Base-by-base conservation (phyloP, 2,329 filamentous ascomycete genomes). In the Leptographium galeiforme region DNA sequence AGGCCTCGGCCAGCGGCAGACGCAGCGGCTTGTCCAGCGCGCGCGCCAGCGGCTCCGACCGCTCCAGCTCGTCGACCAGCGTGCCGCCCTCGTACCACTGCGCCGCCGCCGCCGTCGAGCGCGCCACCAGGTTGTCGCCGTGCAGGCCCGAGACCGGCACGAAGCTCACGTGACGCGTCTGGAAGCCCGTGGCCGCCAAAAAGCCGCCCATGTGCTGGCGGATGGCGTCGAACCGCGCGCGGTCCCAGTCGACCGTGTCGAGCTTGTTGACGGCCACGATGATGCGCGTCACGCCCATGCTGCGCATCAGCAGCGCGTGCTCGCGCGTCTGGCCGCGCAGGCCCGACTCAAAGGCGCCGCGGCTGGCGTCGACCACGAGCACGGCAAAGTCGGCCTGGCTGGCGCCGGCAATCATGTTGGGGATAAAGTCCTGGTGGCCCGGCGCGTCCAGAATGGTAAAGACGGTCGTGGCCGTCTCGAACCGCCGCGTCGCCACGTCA, bases 361-460 rank as follows among this genome's bases (percentile, higher is more conserved):
- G 88, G 55, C 86, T 85, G 6, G 91, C 86, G 65, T 98, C 93
- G 56, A 98, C 88, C 19, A 98, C 93, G 4, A 98, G 73, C 0
- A 98, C 85, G 0, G 90, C 93, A 67, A 97, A 93, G 66, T 98
- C 93, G 11, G 93, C 94, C 68, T 96, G 91, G 55, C 87, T 93
- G 4, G 91, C 89, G 14, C 93, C 93, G 2, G 91, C 91, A 65
- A 98, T 96, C 93, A 98, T 98, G 67, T 96, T 98, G 0, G 93
- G 93, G 19, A 98, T 89, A 64, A 97, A 98, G 65, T 98, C 93
- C 56, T 84, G 80, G 67, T 98, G 93, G 0, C 93, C 93, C 0
- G 93, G 93, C 0, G 93, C 91, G 65, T 98, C 93, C 6, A 98
- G 76, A 47, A 98, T 95, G 1, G 93, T 97, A 63, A 97, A 97